Evolutionary conservation across 2,329 filamentous ascomycete species (phyloP), one percentile per base, ranked within the genome.

Genomic region (Fusarium luffae): DNA sequence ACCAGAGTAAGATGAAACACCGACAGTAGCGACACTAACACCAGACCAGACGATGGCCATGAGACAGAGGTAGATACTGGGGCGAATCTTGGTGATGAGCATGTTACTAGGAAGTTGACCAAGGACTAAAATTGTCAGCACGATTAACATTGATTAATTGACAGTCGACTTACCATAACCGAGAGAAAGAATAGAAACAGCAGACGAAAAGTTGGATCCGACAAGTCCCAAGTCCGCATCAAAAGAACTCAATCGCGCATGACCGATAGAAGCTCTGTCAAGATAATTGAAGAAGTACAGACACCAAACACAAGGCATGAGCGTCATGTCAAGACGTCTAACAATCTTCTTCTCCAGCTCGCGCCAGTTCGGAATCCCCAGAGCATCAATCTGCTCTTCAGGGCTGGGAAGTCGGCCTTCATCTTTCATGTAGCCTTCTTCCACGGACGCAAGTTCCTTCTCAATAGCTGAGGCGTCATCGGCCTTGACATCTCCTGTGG

Each of bases 271-370:
- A 1, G 60, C 60, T 57, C 60, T 56, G n/a, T 63, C 60, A 1
- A 63, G 59, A 5, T 63, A 63, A n/a, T 63, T 63, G 49, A 63
- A 63, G 34, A 63, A 63, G 34, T 63, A 63, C 8, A 63, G 60
- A 13, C 60, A 63, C 60, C 60, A 63, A 2, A 63, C 49, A 40
- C 60, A 63, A 4, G 60, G 60, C 60, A 63, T 63, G 28, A 63
- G 60, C 18, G 60, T 63, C 43, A 63, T 18, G 2, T 63, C 60
- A 21, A 63, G 59, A 27, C 60, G 60, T 3, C 60, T 44, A 4
- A 63, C 60, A 1, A 63, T 63, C 49, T 63, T 63, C 23, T 63
- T 63, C 42, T 63, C 60, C 18, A 63, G 34, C 34, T 63, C 59
- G 0, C 60, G 60, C 60, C 60, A 63, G 49, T 63, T 44, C 0